Evolutionary conservation across 495 filamentous ascomycete species (phyloP).

Genomic region (Hypoxylon crocopeplum): DNA sequence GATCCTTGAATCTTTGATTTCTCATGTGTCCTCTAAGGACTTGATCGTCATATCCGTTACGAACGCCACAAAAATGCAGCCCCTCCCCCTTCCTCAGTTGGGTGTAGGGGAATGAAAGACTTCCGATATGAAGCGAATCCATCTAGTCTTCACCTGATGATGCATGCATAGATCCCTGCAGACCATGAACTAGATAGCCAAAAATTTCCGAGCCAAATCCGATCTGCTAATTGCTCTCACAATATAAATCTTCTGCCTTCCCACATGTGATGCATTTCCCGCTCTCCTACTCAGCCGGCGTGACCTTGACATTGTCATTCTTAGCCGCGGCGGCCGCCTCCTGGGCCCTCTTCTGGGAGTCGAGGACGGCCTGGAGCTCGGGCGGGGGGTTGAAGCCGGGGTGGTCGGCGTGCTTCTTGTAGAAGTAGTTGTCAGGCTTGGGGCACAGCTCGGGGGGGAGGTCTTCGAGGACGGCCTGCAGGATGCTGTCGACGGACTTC

Average conservation of each 20-base stretch:
- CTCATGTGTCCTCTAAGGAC: conserved; percentile 2
- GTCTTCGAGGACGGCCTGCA: conserved; percentile 70
- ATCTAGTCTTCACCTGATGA: neutral
- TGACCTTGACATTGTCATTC: conserved; percentile 23
- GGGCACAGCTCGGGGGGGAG: conserved; percentile 72
- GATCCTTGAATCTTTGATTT: conserved; percentile 6
- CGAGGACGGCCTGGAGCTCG: conserved; percentile 55
- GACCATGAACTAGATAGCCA: neutral
- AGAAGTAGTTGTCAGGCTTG: conserved; percentile 73
- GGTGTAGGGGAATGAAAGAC: neutral
- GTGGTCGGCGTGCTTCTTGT: conserved; percentile 65
- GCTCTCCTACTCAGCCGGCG: conserved; percentile 16
- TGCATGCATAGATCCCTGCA: conserved; percentile 1
- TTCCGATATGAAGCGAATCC: neutral
- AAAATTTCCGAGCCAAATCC: neutral
- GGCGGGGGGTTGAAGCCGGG: conserved; percentile 62
- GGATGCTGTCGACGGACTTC: conserved; percentile 72
- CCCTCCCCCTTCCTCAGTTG: neutral
- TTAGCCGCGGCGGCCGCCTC: conserved; percentile 45
- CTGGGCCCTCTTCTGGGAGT: conserved; percentile 53
- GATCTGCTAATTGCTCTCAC: neutral
- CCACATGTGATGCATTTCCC: neutral
- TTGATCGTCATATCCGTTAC: conserved; percentile 12
- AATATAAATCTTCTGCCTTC: neutral
- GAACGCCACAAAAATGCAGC: conserved; percentile 33